Evolutionary conservation across 768 basidiomycete genomes (phyloP).

Genomic region (Rhizopogon rudus): DNA sequence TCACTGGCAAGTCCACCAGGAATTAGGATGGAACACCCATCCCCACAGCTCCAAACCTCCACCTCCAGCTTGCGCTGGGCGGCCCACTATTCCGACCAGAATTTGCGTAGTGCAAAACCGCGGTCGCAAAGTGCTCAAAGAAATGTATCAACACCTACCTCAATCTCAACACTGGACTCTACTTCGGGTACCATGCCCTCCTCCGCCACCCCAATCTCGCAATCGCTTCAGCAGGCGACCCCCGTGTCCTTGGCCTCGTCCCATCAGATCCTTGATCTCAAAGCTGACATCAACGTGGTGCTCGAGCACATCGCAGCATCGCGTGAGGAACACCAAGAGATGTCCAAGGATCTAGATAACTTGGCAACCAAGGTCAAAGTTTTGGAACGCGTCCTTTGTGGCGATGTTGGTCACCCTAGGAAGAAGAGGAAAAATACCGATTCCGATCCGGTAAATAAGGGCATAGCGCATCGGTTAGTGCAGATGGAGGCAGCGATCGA

Average conservation of each 20-base stretch:
- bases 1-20: too few relatives aligned
- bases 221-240: neutral
- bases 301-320: neutral
- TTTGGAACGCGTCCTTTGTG: neutral
- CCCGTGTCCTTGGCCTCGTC: neutral
- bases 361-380: neutral
- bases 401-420: neutral
- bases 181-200: neutral
- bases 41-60: too few relatives aligned
- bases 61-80: neutral
- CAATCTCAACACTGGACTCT: neutral
- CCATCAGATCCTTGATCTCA: neutral
- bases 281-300: neutral
- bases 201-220: neutral
- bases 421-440: neutral
- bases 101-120: too few relatives aligned
- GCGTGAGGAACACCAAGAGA: neutral
- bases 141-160: neutral
- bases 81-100: neutral
- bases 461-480: neutral
- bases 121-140: neutral
- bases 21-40: too few relatives aligned
- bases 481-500: neutral
- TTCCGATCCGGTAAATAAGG: neutral
- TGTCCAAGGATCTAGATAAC: neutral